Conservation (phyloP, 768 basidiomycete species). For the Saitozyma sp. region DNA sequence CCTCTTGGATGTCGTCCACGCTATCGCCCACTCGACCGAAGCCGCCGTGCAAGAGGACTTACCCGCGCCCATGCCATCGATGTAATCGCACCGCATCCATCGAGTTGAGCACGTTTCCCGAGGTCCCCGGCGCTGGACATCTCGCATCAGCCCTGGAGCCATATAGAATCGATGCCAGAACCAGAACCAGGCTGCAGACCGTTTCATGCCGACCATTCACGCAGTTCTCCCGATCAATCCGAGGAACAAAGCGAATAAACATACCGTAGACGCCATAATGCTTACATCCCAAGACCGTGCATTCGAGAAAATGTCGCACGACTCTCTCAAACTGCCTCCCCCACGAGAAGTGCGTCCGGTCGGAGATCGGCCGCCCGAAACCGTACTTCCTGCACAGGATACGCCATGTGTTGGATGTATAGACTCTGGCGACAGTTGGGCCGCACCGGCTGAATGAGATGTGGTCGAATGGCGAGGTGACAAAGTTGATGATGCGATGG, state of each 20-base stretch:
- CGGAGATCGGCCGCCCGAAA: neutral
- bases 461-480: neutral
- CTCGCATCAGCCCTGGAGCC: too few relatives aligned
- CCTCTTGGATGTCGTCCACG: too few relatives aligned
- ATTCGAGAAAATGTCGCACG: neutral
- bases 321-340: neutral
- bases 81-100: neutral
- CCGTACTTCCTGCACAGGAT: neutral
- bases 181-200: too few relatives aligned
- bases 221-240: neutral
- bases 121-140: neutral
- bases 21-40: too few relatives aligned
- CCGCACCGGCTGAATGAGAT: neutral
- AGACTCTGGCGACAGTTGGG: neutral
- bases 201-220: too few relatives aligned
- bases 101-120: neutral
- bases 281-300: neutral
- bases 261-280: neutral
- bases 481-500: too few relatives aligned
- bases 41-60: too few relatives aligned
- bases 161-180: too few relatives aligned
- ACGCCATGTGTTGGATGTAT: neutral
- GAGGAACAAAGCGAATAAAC: neutral
- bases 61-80: too few relatives aligned
- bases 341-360: neutral